Conservation (phyloP, 75 land plant genomes). For the Pinus albicaulis region DNA sequence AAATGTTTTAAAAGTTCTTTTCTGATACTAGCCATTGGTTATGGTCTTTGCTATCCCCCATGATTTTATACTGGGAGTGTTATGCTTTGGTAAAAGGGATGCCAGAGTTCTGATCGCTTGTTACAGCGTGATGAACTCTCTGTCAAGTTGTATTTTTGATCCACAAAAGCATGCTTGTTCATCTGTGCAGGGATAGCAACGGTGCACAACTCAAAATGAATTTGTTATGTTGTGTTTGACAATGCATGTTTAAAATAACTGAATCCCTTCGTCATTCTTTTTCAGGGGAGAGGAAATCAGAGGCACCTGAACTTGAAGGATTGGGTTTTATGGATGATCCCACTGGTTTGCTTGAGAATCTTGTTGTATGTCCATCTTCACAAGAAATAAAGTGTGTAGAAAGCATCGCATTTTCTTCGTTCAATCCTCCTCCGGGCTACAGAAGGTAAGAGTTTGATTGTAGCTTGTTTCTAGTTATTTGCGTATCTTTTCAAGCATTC, state of each 20-base stretch:
- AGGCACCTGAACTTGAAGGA: slow-evolving; percentile 78
- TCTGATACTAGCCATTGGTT: too few species aligned
- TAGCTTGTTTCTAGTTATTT: not conserved
- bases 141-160: not conserved
- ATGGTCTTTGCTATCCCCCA: too few species aligned
- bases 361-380: slow-evolving; percentile 41
- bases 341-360: slow-evolving; percentile 56
- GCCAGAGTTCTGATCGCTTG: not conserved
- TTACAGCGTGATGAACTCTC: not conserved
- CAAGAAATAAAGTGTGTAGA: slow-evolving; percentile 81
- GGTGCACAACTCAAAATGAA: not conserved
- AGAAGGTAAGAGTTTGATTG: slow-evolving; percentile 52
- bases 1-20: too few species aligned
- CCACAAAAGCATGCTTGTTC: too few species aligned
- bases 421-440: slow-evolving; percentile 95
- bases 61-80: too few species aligned
- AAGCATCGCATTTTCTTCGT: slow-evolving; percentile 91
- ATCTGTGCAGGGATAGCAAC: not conserved
- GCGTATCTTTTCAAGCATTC: not conserved
- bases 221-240: not conserved
- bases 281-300: slow-evolving; percentile 49
- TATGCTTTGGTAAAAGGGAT: not conserved
- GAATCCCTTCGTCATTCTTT: not conserved
- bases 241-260: not conserved
- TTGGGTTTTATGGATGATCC: slow-evolving; percentile 95